Base-by-base conservation (phyloP, 345 rosid species). In the Eucalyptus camaldulensis region DNA sequence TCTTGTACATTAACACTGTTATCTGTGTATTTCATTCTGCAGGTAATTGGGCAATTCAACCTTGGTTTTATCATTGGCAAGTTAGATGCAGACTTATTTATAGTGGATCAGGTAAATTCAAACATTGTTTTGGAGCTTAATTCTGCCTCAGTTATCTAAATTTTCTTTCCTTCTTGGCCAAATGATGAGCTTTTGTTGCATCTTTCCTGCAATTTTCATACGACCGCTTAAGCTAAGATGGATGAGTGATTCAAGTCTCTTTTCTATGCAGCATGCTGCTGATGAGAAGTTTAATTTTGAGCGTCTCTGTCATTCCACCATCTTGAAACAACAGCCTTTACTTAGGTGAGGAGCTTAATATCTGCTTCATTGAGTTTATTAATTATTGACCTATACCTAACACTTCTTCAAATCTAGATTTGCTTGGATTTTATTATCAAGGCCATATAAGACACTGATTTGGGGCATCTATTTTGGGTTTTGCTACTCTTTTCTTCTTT, bases 201-300 rank as follows among this genome's bases (percentile, higher is more conserved):
- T 76, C 47, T 76, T 58, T 58, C 31, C 31, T 87, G 49, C 80
- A 33, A 76, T 40, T 76, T 40, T 40, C 47, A 40, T 40, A 6
- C 5, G 5, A 76, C 29, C 1, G 9, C 47, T 22, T 76, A 40
- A 40, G 86, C 60, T 80, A 33, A 51, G 49, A 90, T 33, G 56
- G 21, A 85, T 8, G 87, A 67, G 80, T 91, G 89, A 90, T 90
- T 21, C 86, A 27, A 88, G 90, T 89, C 89, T 67, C 90, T 44
- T 53, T 53, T 91, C 65, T 92, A 89, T 86, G 83, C 95, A 98
- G 99, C 99, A 98, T 94, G 99, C 99, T 88, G 99, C 99, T 27
- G 99, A 98, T 92, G 99, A 98, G 96, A 98, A 98, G 90, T 97
- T 94, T 92, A 98, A 98, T 93, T 98, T 95, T 91, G 99, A 98